phyloP scores from a whole-genome alignment of 2,329 filamentous ascomycete species.

The Penicillium concentricum region DNA sequence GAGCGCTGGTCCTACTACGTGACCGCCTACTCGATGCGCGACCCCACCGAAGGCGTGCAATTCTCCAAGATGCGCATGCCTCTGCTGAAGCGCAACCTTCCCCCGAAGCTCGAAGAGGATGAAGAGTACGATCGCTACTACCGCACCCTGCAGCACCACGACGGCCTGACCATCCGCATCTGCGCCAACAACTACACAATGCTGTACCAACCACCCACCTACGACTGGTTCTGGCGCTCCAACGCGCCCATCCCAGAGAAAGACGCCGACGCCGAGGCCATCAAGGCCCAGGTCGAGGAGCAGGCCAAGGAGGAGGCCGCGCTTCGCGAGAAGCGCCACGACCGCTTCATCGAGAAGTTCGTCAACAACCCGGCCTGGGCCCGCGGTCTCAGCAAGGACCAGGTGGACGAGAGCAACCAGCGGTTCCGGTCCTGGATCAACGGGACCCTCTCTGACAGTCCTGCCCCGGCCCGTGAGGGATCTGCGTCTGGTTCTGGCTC shows the following conservation, averaged over 20 bases:
- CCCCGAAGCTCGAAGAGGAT: conserved; percentile 60
- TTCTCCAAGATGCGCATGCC: conserved; percentile 65
- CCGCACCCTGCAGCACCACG: conserved; percentile 58
- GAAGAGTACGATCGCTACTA: conserved; percentile 59
- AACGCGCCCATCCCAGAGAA: conserved; percentile 21
- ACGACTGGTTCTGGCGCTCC: conserved; percentile 66
- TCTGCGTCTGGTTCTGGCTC: conserved; percentile 16
- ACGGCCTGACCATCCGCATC: conserved; percentile 70
- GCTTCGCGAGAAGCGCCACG: conserved; percentile 44
- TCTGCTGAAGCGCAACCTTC: conserved; percentile 70
- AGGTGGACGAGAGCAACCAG: conserved; percentile 50
- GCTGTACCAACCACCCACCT: conserved; percentile 68
- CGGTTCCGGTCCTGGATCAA: conserved; percentile 50
- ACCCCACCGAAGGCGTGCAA: conserved; percentile 78
- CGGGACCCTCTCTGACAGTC: conserved; percentile 25
- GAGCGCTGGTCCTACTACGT: conserved; percentile 91
- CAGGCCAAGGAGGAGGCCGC: conserved; percentile 36
- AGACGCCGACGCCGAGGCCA: conserved; percentile 18
- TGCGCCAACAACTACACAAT: conserved; percentile 77
- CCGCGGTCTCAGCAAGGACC: conserved; percentile 49
- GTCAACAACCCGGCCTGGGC: conserved; percentile 55
- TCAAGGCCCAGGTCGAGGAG: conserved; percentile 32
- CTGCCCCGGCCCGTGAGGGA: conserved; percentile 12
- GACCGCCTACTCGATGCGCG: conserved; percentile 82
- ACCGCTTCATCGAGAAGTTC: conserved; percentile 53